Base-by-base conservation (phyloP, 768 basidiomycete species). In the Pleurotus tuber-regium region DNA sequence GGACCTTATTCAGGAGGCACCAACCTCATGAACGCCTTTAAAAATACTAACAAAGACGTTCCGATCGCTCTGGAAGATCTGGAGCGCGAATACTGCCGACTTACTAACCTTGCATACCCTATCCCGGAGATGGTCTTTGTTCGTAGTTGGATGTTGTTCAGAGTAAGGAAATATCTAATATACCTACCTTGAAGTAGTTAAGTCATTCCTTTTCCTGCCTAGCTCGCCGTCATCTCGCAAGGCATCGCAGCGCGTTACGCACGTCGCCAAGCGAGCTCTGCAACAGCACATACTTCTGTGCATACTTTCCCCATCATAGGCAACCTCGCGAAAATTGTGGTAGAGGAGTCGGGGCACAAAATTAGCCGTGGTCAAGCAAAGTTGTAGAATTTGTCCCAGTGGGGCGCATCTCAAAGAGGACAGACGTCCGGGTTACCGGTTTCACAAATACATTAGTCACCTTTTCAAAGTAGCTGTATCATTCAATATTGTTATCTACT, bases 201-300 rank as follows among this genome's bases (percentile, higher is more conserved):
- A 25, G 43, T 46, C 50, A 30, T 43, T 19, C 39, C 43, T 14
- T 43, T 14, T 29, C 4, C 39, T 31, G 24, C 30, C 66, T 57
- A 89, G 89, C 67, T 89, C 21, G 77, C 90, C 0, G 77, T 96
- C 53, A 95, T 97, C 57, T 72, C 82, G 1, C 93, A 97, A 69
- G 93, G 93, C 3, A 93, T 97, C 56, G 89, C 93, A 1, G 93
- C 93, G 25, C 80, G 93, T 38, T 82, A 81, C 47, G 91, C 92
- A 1, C 77, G 86, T 21, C 82, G 90, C 16, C 93, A 97, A 66
- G 92, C 93, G 3, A 94, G 89, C 63, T 95, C 92, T 0, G 92
- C 92, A 65, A 71, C 73, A 36, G 93, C 93, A 5, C 70, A 65
- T 36, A 50, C 70, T 6, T 70, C 80, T 52, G 65, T 58, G 0